phyloP scores from a whole-genome alignment of 352 stramenopile species.

The Globisporangium parvum region DNA sequence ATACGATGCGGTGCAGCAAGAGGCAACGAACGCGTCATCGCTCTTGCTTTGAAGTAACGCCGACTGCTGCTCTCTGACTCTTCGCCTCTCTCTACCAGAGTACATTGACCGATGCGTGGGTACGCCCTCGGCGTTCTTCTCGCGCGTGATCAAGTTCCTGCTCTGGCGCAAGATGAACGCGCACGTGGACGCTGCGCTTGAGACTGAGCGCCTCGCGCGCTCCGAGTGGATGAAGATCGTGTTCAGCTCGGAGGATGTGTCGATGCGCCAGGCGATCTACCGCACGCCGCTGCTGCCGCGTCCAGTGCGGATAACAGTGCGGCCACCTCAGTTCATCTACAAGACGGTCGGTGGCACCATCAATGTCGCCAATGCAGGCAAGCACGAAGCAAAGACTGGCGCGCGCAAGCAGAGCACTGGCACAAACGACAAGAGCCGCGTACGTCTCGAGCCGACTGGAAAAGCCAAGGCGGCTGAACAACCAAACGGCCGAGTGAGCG shows the following conservation, averaged over 20 bases:
- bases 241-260: constrained; percentile 36
- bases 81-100: constrained; percentile 23
- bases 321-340: constrained; percentile 34
- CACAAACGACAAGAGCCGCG: neutral
- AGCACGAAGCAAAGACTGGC: constrained; percentile 2
- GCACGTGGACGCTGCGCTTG: constrained; percentile 26
- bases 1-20: too few species aligned
- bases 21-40: too few species aligned
- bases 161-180: constrained; percentile 49
- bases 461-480: neutral
- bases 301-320: constrained; percentile 57
- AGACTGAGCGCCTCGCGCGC: constrained; percentile 31
- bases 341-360: constrained; percentile 13
- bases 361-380: constrained; percentile 9
- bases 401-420: neutral
- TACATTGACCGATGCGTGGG: constrained; percentile 42
- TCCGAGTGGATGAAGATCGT: constrained; percentile 83
- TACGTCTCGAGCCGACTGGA: neutral
- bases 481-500: neutral
- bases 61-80: neutral
- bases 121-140: constrained; percentile 16
- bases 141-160: constrained; percentile 38
- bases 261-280: constrained; percentile 16
- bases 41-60: neutral
- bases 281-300: constrained; percentile 38